Evolutionary conservation across 441 rosid species (phyloP), one percentile per base, ranked within the genome.

Genomic region (Populus hybrid): DNA sequence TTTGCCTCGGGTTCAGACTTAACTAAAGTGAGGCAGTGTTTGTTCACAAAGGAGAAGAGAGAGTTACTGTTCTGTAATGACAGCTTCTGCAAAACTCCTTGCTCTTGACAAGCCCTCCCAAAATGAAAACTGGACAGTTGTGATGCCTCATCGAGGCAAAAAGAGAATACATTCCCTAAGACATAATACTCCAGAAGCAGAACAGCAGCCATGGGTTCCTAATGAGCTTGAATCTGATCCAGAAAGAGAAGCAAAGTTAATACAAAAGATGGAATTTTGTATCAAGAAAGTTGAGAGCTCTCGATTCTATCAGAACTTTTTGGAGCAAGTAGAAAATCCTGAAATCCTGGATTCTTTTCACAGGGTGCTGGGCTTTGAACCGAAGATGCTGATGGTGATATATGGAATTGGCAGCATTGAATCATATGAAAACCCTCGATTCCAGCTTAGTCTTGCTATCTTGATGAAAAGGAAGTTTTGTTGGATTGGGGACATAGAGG

Each of bases 371-470:
- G 92, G 92, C 63, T 38, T 90, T 12, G 93, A 86, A 30, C 73
- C 69, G 66, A 74, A 83, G 76, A 73, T 92, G 72, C 90, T 86
- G 80, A 87, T 89, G 90, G 95, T 95, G 30, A 82, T 91, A 36
- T 93, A 93, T 70, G 96, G 98, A 36, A 92, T 93, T 67, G 97
- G 98, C 46, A 92, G 96, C 84, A 87, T 95, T 61, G 98, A 95
- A 75, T 87, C 87, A 4, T 89, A 88, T 50, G 98, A 92, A 82
- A 75, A 89, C 66, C 95, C 98, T 38, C 81, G 92, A 75, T 67
- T 91, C 79, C 98, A 93, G 83, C 92, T 93, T 20, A 84, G 94
- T 80, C 83, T 92, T 78, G 93, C 93, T 8, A 67, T 95, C 63
- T 86, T 92, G 87, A 84, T 93, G 89, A 90, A 89, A 81, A 88